Evolutionary conservation across 2,329 filamentous ascomycete genomes (phyloP).

Genomic region (Arthroderma sp.): DNA sequence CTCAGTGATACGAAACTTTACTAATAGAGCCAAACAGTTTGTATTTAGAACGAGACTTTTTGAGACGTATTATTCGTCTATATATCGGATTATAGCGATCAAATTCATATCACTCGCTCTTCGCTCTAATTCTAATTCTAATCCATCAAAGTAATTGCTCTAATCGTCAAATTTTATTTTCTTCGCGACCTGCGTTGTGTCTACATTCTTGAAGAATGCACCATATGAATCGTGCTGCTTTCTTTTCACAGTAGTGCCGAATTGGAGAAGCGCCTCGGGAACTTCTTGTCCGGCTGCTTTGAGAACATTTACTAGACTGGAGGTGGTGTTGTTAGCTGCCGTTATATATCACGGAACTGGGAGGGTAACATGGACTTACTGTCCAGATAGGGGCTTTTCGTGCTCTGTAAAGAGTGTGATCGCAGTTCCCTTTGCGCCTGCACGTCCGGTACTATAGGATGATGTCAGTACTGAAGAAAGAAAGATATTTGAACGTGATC

Average conservation of each 20-base stretch:
- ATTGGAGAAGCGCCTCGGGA: constrained; percentile 82
- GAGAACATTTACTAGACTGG: constrained; percentile 79
- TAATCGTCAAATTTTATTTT: constrained; percentile 78
- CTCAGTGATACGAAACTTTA: too few relatives aligned
- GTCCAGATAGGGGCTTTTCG: constrained; percentile 82
- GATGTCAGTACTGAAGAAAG: constrained; percentile 7
- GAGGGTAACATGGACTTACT: constrained; percentile 42
- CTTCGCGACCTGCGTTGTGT: constrained; percentile 67
- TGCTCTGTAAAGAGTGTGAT: constrained; percentile 92
- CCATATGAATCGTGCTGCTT: constrained; percentile 94
- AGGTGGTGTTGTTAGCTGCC: constrained; percentile 13
- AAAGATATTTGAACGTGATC: background rate
- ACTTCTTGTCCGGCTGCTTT: constrained; percentile 85
- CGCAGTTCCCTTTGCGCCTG: constrained; percentile 75
- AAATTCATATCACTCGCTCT: too few relatives aligned
- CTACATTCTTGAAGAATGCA: constrained; percentile 85
- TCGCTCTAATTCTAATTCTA: too few relatives aligned
- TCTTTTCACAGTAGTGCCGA: constrained; percentile 97
- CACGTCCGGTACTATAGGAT: constrained; percentile 62
- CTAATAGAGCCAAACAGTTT: background rate
- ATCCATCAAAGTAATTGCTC: constrained; percentile 1
- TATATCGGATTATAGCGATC: too few relatives aligned
- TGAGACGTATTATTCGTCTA: too few relatives aligned
- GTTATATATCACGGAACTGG: background rate
- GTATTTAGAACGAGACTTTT: too few relatives aligned